Base-by-base conservation (phyloP, 495 filamentous ascomycete species). In the Hypomontagnella submonticulosa region DNA sequence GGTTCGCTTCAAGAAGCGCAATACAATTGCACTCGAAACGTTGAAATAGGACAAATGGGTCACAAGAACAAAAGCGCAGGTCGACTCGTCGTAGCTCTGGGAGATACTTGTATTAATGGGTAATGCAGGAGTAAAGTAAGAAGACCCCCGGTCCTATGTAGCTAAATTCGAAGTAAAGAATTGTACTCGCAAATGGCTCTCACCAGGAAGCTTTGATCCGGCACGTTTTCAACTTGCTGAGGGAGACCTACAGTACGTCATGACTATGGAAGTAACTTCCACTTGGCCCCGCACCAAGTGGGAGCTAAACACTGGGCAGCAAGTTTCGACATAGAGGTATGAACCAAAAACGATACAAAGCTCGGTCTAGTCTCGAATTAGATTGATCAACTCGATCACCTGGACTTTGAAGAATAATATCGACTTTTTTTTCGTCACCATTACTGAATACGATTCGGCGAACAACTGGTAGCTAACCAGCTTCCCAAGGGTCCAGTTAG, bases 211-310 rank as follows among this genome's bases (percentile, higher is more conserved):
- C 4, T 56, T 56, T 38, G 43, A 36, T 51, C 51, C 51, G 60
- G 42, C 48, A 6, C 4, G 51, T 46, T 19, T n/a, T 20, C 34
- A 34, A 23, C 52, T 37, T 56, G 61, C 52, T 57, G 44, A 57
- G 34, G 42, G 38, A 57, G 44, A 19, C 32, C 9, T 43, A 37
- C 23, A 18, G n/a, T 63, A 63, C 61, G 61, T 63, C 61, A 63
- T 63, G 60, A 56, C 51, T 63, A 54, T 34, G 18, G 47, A 48
- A 30, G 38, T 32, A 42, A 19, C 42, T 47, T 43, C 10, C 30
- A 32, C 5, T 42, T 41, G 20, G 43, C 46, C 46, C 57, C 57
- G 23, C 37, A 54, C 12, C 15, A 16, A 6, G 23, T 27, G 23
- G 23, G 23, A 27, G 23, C 23, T 27, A 27, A 27, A n/a, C n/a